Base-by-base conservation (phyloP, 495 filamentous ascomycete species). In the Niebla homalea region DNA sequence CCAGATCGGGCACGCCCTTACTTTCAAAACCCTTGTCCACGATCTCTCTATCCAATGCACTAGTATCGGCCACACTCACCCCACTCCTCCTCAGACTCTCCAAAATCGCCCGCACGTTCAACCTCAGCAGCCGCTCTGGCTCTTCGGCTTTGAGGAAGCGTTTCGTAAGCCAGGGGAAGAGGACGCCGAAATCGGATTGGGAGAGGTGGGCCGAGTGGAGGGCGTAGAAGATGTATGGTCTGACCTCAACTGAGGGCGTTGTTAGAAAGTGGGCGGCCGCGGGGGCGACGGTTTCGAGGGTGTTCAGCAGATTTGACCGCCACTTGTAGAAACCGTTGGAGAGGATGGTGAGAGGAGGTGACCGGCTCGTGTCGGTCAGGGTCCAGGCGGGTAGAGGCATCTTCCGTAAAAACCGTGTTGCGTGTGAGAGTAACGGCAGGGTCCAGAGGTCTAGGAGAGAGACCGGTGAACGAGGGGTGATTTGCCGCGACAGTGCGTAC, bases 371-470 rank as follows among this genome's bases (percentile, higher is more conserved):
- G 1, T 67, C 67, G 4, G 51, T 50, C 21, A 65, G 57, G 21
- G 65, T 62, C 63, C 85, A 85, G 43, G 68, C 71, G 2, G 86
- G 86, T n/a, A 90, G 66, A 0, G 85, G 83, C 15, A 79, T 70
- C 23, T 74, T 64, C 61, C 68, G 76, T 11, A 90, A 75, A 55
- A 73, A 69, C 3, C 60, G 54, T 2, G 78, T 78, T 5, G 70
- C 57, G 3, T 64, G 66, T 6, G 77, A 72, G 5, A 75, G 67
- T 8, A 89, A 67, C 1, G 85, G 82, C 32, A 88, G 64, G 42
- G 73, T 73, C 86, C 86, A 90, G 57, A 84, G 71, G 55, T 90
- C 85, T 14, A 90, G 74, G 0, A 89, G 64, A 22, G 84, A 65
- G 0, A 78, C 62, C 0, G 81, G 71, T 15, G 74, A 78, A 10